phyloP scores from a whole-genome alignment of 2,329 filamentous ascomycete species.

The Ilyonectria destructans region DNA sequence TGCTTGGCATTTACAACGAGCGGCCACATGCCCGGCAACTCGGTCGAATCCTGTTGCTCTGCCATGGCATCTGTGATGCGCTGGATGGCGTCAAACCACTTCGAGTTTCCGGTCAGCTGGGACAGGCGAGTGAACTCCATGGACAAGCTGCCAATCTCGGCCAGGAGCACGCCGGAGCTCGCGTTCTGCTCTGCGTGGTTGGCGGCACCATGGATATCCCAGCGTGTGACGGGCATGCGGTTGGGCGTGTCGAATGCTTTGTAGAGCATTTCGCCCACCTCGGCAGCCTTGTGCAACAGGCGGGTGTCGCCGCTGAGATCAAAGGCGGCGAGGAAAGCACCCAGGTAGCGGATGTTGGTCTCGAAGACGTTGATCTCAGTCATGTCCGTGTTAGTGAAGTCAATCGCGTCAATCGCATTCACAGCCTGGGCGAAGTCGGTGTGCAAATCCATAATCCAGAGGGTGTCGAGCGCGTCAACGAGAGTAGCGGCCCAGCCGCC shows the following conservation, averaged over 20 bases:
- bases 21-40: constrained; percentile 83
- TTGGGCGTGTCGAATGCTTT: constrained; percentile 79
- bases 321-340: constrained; percentile 79
- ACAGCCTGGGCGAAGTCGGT: constrained; percentile 78
- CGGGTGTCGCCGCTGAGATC: constrained; percentile 73
- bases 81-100: constrained; percentile 82
- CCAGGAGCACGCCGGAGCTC: constrained; percentile 60
- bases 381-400: constrained; percentile 70
- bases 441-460: constrained; percentile 81
- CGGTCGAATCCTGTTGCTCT: constrained; percentile 75
- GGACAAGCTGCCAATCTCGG: constrained; percentile 75
- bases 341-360: constrained; percentile 80
- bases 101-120: constrained; percentile 80
- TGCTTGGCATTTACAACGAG: constrained; percentile 45
- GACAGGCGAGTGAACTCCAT: constrained; percentile 82
- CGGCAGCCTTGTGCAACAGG: constrained; percentile 74
- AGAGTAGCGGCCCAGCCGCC: constrained; percentile 79
- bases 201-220: constrained; percentile 60
- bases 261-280: constrained; percentile 77
- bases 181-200: constrained; percentile 50
- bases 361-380: constrained; percentile 77
- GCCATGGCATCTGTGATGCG: constrained; percentile 79
- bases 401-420: constrained; percentile 70
- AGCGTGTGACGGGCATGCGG: constrained; percentile 72
- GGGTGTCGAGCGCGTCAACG: constrained; percentile 78